A percentile compares a stretch with the other conserved stretches of the same genome.
Conservation (phyloP, 2,329 filamentous ascomycete genomes). For the Diaporthe capsici region DNA sequence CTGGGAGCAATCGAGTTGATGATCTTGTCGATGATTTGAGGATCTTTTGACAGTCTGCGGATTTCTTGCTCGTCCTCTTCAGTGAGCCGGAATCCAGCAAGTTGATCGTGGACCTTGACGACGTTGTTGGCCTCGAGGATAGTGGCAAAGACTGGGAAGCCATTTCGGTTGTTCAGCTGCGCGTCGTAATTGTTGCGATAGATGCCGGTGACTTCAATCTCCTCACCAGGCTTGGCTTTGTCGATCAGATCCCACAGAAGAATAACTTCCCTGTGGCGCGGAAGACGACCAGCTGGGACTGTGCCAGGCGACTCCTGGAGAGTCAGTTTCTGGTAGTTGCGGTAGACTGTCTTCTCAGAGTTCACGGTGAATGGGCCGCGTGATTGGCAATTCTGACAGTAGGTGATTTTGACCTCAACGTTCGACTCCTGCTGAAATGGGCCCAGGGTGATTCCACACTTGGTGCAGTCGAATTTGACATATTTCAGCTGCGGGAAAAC, state of each 20-base stretch:
- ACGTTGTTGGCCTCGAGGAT: conserved; percentile 98
- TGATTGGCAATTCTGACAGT: conserved; percentile 96
- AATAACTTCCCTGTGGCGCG: conserved; percentile 93
- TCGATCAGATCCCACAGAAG: conserved; percentile 98
- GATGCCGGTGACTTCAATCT: conserved; percentile 96
- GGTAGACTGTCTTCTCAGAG: conserved; percentile 97
- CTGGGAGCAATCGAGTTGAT: conserved; percentile 94
- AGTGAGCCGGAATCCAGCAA: conserved; percentile 94
- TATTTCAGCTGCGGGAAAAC: conserved; percentile 99
- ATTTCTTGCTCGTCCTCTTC: conserved; percentile 96
- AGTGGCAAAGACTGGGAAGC: conserved; percentile 97
- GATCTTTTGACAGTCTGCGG: conserved; percentile 87
- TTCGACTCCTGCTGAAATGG: conserved; percentile 99
- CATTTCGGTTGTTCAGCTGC: conserved; percentile 97
- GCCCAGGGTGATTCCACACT: conserved; percentile 91
- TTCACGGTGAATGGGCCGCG: conserved; percentile 95
- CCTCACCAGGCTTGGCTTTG: conserved; percentile 95
- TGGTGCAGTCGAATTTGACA: conserved; percentile 96
- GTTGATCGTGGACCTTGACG: conserved; percentile 96
- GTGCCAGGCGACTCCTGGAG: conserved; percentile 97
- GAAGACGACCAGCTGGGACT: conserved; percentile 93
- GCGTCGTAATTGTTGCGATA: conserved; percentile 99
- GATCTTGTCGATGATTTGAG: conserved; percentile 92
- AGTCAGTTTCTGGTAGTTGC: conserved; percentile 98
- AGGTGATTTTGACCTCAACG: conserved; percentile 94